Base-by-base conservation (phyloP, 495 filamentous ascomycete genomes). In the Aspergillus nanangensis region DNA sequence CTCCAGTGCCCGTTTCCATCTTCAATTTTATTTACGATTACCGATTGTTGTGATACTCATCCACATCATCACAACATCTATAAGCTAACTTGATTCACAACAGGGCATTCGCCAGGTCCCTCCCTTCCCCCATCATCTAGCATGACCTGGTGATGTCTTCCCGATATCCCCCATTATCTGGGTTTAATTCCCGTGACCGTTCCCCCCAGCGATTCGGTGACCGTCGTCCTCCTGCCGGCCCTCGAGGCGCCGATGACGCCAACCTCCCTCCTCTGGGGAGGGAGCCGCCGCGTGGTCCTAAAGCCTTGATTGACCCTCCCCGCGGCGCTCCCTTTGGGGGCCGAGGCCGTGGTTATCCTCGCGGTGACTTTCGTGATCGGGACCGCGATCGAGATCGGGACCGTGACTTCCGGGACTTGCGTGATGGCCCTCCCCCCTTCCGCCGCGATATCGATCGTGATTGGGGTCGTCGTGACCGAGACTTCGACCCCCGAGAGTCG, bases 241-340 rank as follows among this genome's bases (percentile, higher is more conserved):
- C 69, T 40, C 69, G 70, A 41, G 64, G 64, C 38, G 57, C 63
- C 13, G 69, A 72, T 47, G 70, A 72, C 52, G 60, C 52, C 10
- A 65, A 53, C 47, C 45, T 52, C 11, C 49, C 59, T 25, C 59
- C 69, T 9, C 56, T 74, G 17, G 67, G 66, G 19, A 57, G 78
- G 40, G 78, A 81, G 39, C 83, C 86, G 0, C 87, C 87, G 2
- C 72, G 84, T 27, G 87, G 81, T 3, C 87, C 87, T 0, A 86
- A 85, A 57, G 86, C 81, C 7, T 56, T 84, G 44, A 69, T 84
- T 17, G 84, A 88, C 52, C 63, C 80, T 3, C 78, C 83, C 23
- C 76, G 79, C 53, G 82, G 82, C 11, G 65, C 62, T 2, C 56
- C 55, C 5, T 75, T 66, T 48, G 57, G 61, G 47, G 65, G 65